phyloP scores from a whole-genome alignment of 768 basidiomycete species.

The Kwoniella europaea region DNA sequence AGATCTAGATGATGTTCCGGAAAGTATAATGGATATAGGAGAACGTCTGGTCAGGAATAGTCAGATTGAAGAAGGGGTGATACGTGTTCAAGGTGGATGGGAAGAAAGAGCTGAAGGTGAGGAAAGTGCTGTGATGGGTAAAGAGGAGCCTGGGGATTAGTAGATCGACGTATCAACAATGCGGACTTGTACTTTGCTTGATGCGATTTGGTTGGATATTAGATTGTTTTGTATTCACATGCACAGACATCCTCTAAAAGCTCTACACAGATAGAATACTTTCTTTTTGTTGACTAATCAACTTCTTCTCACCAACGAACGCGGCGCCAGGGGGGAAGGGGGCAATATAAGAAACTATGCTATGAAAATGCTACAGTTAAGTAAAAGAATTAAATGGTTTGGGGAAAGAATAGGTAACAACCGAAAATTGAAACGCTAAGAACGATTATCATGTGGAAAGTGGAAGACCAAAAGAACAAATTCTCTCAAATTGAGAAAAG shows the following conservation, averaged over 20 bases:
- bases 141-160: slow-evolving; percentile 48
- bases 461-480: not conserved
- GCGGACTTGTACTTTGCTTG: not conserved
- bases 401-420: not conserved
- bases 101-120: slow-evolving; percentile 50
- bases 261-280: not conserved
- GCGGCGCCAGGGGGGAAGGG: not conserved
- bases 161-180: not conserved
- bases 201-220: not conserved
- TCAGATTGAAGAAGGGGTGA: slow-evolving; percentile 45
- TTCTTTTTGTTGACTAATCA: not conserved
- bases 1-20: slow-evolving; percentile 50
- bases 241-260: slow-evolving; percentile 4
- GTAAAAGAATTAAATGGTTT: not conserved
- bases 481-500: not conserved
- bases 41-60: slow-evolving; percentile 50
- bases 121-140: slow-evolving; percentile 49
- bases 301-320: not conserved
- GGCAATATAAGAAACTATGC: slow-evolving; percentile 2
- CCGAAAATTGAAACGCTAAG: not conserved
- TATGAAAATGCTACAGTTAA: slow-evolving; percentile 15
- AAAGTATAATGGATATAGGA: slow-evolving; percentile 49
- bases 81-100: slow-evolving; percentile 46
- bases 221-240: not conserved
- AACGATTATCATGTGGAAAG: not conserved